Evolutionary conservation across 73 alveolate genomes (phyloP).

Genomic region (Effrenium voratum): DNA sequence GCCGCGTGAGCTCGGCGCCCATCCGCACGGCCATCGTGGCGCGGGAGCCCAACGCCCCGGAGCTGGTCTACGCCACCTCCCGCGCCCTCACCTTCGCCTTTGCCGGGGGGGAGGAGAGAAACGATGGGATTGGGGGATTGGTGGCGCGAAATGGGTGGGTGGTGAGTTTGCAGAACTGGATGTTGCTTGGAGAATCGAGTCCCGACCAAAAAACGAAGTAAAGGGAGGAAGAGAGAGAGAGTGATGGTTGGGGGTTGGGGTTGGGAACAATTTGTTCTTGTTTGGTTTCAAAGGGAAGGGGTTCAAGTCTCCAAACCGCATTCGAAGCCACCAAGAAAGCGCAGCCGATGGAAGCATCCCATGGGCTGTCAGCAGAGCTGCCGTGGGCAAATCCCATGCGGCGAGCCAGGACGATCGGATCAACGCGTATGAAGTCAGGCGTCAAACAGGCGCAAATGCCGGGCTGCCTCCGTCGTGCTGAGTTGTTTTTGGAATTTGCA

Average conservation of each 20-base stretch:
- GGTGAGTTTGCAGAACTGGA: no score
- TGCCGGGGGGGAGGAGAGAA: constrained; percentile 63
- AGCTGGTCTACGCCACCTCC: constrained; percentile 85
- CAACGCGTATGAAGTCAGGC: constrained; percentile 69
- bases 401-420: constrained; percentile 41
- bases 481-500: neutral
- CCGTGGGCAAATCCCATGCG: neutral
- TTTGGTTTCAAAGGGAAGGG: no score
- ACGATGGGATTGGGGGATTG: no score
- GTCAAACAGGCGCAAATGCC: constrained; percentile 37
- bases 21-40: constrained; percentile 74
- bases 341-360: neutral
- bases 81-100: constrained; percentile 79
- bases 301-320: neutral
- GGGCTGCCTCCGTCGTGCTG: neutral
- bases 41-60: constrained; percentile 92
- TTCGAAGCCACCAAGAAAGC: neutral
- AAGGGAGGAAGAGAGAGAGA: no score
- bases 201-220: no score
- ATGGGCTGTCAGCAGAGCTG: neutral
- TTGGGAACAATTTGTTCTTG: no score
- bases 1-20: constrained; percentile 59
- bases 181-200: no score
- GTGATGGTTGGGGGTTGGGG: no score
- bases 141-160: no score